Evolutionary conservation across 2,329 filamentous ascomycete genomes (phyloP), one percentile per base, ranked within the genome.

Genomic region (Albophoma yamanashiensis): DNA sequence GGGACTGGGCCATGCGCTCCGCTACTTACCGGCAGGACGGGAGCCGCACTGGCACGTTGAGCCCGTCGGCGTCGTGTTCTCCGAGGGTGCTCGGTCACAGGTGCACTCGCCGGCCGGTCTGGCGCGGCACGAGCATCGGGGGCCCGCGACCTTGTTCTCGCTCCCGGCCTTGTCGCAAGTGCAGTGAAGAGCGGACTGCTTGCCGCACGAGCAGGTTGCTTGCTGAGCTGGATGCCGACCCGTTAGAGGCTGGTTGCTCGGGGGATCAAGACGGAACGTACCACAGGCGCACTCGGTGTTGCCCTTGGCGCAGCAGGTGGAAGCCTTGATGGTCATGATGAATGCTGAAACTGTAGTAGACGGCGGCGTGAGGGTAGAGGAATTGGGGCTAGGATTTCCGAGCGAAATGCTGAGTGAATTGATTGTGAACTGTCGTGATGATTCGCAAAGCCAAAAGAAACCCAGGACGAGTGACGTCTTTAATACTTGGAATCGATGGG

Each of bases 131-230:
- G 89, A 92, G 81, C 91, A 96, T 67, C 90, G 82, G 45, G 89
- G 81, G 8, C 91, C 91, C 8, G 79, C 74, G 60, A 90, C 72
- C 47, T 77, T 76, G 80, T 97, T 97, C 81, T 97, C 92, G 20
- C 79, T 75, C 4, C 81, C 64, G 4, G 92, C 83, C 75, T 91
- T 92, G 68, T 85, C 85, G 78, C 93, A 97, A 63, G 80, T 89
- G 84, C 93, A 97, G 73, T 92, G 82, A 56, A 96, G 85, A 57
- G 93, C 93, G 4, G 86, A 84, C 72, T 94, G 83, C 79, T 96
- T 86, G 71, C 93, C 93, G 74, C 93, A 97, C 20, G 91, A 95
- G 84, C 92, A 96, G 62, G 80, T 87, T 11, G 85, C 85, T 74
- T 87, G 80, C 67, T 84, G 74, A 67, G 84, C 85, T 84, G 66